Conservation (phyloP, 495 filamentous ascomycete species). For the Hamigera avellanea region DNA sequence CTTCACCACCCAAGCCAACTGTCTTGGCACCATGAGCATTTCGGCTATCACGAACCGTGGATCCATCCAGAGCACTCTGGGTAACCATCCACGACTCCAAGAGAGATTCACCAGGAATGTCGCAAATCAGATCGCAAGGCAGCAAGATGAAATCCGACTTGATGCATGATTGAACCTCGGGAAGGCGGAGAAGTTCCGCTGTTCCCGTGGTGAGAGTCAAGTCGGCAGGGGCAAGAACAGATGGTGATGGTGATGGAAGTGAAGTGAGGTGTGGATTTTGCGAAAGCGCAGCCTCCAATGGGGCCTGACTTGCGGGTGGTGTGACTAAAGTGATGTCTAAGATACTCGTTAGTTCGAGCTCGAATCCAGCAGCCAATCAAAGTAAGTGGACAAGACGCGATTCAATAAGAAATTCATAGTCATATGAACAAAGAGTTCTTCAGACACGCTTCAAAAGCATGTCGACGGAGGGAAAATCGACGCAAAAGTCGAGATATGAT, state of each 20-base stretch:
- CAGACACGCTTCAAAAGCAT: no score
- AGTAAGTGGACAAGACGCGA: no score
- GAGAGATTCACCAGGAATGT: slow-evolving; percentile 69
- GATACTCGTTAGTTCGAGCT: background rate
- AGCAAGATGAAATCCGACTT: slow-evolving; percentile 80
- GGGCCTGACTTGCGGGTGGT: slow-evolving; percentile 57
- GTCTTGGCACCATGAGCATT: slow-evolving; percentile 20
- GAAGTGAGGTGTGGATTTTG: slow-evolving; percentile 82
- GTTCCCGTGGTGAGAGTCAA: slow-evolving; percentile 73
- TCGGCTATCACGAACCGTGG: slow-evolving; percentile 13
- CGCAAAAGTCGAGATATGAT: no score
- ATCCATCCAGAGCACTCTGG: slow-evolving; percentile 52
- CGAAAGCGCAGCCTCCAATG: slow-evolving; percentile 65
- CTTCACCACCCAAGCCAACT: slow-evolving; percentile 36
- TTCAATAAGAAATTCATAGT: background rate
- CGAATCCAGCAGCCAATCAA: no score
- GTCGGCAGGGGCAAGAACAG: slow-evolving; percentile 60
- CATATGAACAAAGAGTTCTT: no score
- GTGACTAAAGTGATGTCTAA: slow-evolving; percentile 76
- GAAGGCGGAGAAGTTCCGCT: slow-evolving; percentile 75
- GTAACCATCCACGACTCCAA: slow-evolving; percentile 88
- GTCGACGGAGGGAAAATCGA: no score
- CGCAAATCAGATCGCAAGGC: slow-evolving; percentile 89
- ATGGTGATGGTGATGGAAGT: slow-evolving; percentile 60
- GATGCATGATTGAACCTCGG: slow-evolving; percentile 58